A percentile compares a stretch with the other conserved stretches of the same genome.
These are phyloP conservation scores for Sphaerulina populicola DNA, from an alignment of 2,329 filamentous ascomycete genomes.

Conservation along the genomic window DNA sequence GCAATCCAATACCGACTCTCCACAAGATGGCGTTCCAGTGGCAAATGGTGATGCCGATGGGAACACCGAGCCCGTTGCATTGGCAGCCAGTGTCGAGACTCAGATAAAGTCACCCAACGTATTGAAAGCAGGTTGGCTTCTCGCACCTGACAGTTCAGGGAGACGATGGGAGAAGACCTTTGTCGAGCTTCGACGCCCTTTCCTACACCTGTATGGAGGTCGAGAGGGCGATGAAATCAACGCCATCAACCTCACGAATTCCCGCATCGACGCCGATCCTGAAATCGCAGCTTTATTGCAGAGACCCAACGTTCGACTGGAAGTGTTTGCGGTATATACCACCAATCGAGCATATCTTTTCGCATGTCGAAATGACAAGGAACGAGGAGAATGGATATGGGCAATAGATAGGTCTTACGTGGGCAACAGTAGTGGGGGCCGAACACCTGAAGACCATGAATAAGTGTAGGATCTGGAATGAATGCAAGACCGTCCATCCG, in stretches of 20 bases:
- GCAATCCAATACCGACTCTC: slow-evolving; percentile 55
- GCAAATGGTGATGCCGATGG: slow-evolving; percentile 24
- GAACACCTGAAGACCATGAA: slow-evolving; percentile 14
- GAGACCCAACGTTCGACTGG: slow-evolving; percentile 29
- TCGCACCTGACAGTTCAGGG: slow-evolving; percentile 67
- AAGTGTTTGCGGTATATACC: slow-evolving; percentile 87
- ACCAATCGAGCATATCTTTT: slow-evolving; percentile 89
- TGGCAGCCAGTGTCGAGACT: slow-evolving; percentile 67
- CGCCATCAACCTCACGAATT: slow-evolving; percentile 79
- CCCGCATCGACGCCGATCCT: slow-evolving; percentile 84
- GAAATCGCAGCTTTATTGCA: slow-evolving; percentile 69
- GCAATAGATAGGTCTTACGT: slow-evolving; percentile 73
- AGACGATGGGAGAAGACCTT: slow-evolving; percentile 86
- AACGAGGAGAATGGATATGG: slow-evolving; percentile 96
- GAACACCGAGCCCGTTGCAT: slow-evolving; percentile 45
- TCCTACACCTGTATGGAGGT: slow-evolving; percentile 74
- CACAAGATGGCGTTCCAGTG: slow-evolving; percentile 51
- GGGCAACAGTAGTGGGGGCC: slow-evolving; percentile 38
- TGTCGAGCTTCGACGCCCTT: slow-evolving; percentile 82
- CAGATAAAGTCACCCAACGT: slow-evolving; percentile 65
- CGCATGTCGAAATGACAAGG: slow-evolving; percentile 74
- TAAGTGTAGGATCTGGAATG: slow-evolving; percentile 11
- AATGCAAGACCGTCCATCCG: neutral
- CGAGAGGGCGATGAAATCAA: slow-evolving; percentile 83
- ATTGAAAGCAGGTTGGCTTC: slow-evolving; percentile 78